Evolutionary conservation across 1,139 yeast genomes (phyloP).

Genomic region (Debaryomyces psychrophilus): DNA sequence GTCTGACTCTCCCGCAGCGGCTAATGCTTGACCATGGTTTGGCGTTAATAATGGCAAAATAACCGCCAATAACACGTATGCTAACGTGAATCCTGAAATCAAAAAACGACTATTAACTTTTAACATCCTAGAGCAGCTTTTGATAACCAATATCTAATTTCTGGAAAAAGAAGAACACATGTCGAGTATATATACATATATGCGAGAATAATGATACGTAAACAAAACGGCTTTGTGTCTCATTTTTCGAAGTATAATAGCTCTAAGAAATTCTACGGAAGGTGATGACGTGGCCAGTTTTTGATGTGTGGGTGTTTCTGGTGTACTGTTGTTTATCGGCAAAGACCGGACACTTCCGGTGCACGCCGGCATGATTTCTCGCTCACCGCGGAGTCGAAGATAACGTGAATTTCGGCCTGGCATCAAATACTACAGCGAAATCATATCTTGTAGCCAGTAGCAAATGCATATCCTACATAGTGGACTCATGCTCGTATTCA

Average conservation of each 20-base stretch:
- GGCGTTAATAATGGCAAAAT: constrained; percentile 62
- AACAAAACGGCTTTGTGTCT: constrained; percentile 2
- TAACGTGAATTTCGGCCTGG: too few species aligned
- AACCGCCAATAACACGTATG: constrained; percentile 61
- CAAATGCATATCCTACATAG: too few species aligned
- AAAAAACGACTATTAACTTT: constrained; percentile 39
- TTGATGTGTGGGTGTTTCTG: neutral
- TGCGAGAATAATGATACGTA: constrained; percentile 10
- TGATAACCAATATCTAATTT: neutral
- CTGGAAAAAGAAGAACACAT: constrained; percentile 1
- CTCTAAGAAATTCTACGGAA: constrained; percentile 10
- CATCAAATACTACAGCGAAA: too few species aligned
- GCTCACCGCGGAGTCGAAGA: too few species aligned
- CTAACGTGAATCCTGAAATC: constrained; percentile 54
- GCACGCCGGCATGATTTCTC: neutral
- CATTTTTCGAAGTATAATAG: neutral
- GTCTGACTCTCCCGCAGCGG: constrained; percentile 38
- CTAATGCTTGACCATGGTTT: constrained; percentile 33
- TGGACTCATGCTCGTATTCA: too few species aligned
- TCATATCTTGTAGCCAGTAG: too few species aligned
- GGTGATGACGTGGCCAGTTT: constrained; percentile 8
- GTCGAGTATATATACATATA: constrained; percentile 1
- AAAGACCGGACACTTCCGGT: neutral
- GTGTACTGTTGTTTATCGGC: neutral
- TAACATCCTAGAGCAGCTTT: constrained; percentile 23